phyloP scores from a whole-genome alignment of 306 rosid genomes.

The Cicer pinnatifidum region DNA sequence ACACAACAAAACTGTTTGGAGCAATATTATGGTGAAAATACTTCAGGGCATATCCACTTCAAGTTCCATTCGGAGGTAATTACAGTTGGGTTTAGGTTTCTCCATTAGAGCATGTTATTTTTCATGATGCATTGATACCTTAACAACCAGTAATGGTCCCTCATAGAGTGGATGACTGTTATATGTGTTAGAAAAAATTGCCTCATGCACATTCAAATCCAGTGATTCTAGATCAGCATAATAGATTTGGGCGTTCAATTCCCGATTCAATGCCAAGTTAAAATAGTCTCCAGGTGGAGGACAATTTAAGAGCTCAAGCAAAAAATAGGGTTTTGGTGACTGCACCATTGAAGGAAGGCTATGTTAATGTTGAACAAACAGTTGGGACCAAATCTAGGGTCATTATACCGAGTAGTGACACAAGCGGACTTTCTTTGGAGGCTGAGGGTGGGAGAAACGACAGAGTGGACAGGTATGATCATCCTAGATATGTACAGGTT shows the following conservation, averaged over 20 bases:
- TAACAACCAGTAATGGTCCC: conserved; percentile 61
- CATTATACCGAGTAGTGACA: conserved; percentile 47
- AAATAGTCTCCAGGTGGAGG: conserved; percentile 59
- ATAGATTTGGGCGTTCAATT: conserved; percentile 47
- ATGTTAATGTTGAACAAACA: conserved; percentile 57
- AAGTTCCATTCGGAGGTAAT: conserved; percentile 64
- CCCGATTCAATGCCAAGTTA: conserved; percentile 58
- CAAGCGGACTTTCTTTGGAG: conserved; percentile 44
- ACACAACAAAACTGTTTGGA: conserved; percentile 62
- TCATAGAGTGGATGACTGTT: conserved; percentile 66
- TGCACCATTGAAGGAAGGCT: conserved; percentile 57
- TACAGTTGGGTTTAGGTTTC: conserved; percentile 73
- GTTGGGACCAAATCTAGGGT: conserved; percentile 55
- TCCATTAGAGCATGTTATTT: conserved; percentile 52
- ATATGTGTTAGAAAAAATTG: conserved; percentile 76
- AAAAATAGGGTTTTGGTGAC: conserved; percentile 54
- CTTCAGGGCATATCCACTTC: conserved; percentile 67
- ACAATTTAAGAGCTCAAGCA: conserved; percentile 55
- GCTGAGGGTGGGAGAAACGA: conserved; percentile 52
- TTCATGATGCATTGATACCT: conserved; percentile 57
- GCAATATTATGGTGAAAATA: conserved; percentile 59
- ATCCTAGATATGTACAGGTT: conserved; percentile 45
- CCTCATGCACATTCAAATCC: conserved; percentile 92
- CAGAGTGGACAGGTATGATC: conserved; percentile 46
- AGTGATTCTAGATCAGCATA: conserved; percentile 62